These are phyloP conservation scores for Rasamsonia emersonii DNA, from an alignment of 2,329 filamentous ascomycete species.

Conservation along the genomic window DNA sequence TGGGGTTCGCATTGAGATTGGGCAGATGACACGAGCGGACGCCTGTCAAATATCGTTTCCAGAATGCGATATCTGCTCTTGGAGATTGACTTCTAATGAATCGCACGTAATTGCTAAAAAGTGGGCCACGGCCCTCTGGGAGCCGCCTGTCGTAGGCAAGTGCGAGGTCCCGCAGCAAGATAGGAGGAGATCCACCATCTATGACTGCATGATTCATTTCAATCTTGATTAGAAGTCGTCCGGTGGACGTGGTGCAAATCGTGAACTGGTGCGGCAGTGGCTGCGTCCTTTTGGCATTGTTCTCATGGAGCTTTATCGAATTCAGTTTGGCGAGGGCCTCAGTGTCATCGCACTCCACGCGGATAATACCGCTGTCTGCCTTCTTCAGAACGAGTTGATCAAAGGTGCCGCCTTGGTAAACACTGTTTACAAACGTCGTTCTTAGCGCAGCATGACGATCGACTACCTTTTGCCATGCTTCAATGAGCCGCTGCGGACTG, in stretches of 20 bases:
- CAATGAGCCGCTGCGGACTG: constrained; percentile 8
- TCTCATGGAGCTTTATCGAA: constrained; percentile 19
- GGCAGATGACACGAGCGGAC: constrained; percentile 24
- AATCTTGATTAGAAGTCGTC: constrained; percentile 25
- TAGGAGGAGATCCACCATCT: constrained; percentile 26
- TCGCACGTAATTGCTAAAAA: constrained; percentile 31
- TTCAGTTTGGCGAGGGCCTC: constrained; percentile 19
- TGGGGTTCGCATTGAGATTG: constrained; percentile 5
- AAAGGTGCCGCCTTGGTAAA: constrained; percentile 24
- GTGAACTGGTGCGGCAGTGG: constrained; percentile 27
- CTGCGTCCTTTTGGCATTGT: constrained; percentile 15
- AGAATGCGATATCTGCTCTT: constrained; percentile 21
- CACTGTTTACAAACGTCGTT: constrained; percentile 27
- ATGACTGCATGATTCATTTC: constrained; percentile 32
- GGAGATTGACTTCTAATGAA: constrained; percentile 20
- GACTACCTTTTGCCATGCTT: constrained; percentile 12
- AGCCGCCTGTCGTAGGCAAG: constrained; percentile 24
- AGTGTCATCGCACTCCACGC: constrained; percentile 22
- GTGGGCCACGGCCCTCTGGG: constrained; percentile 18
- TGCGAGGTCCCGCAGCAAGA: constrained; percentile 23
- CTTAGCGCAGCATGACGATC: constrained; percentile 14
- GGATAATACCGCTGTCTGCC: constrained; percentile 16
- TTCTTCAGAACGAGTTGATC: constrained; percentile 29
- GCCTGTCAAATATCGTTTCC: constrained; percentile 26
- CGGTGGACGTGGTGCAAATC: constrained; percentile 23